Evolutionary conservation across 164 flowering plant species (phyloP), one percentile per base, ranked within the genome.

Genomic region (Chimonanthus salicifolius): DNA sequence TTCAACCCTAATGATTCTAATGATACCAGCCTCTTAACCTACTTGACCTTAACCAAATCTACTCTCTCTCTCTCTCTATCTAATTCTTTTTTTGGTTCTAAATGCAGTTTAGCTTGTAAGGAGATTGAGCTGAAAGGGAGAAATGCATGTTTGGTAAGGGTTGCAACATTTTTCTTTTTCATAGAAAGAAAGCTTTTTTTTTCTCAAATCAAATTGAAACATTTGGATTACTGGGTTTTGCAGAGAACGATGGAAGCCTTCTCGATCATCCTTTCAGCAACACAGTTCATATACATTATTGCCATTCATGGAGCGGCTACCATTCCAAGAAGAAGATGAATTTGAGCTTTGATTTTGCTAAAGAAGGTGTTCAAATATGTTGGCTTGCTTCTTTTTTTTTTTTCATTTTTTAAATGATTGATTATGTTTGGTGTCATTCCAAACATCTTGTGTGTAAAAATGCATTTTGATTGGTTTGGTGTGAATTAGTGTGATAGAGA

Each of bases 221-320:
- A 6, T 10, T 47, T 67, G 7, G 47, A 4, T 8, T 16, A 21
- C 48, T 33, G 49, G 68, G 49, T 47, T 49, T 72, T 86, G 87
- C 90, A 94, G 98, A 89, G 80, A 82, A 92, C 97, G 21, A 91
- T 94, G 98, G 98, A 94, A 78, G 97, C 97, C 11, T 92, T 94
- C 78, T 33, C 83, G 33, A 90, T 93, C 8, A 91, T 93, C 60
- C 90, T 93, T n/a, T 83, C 98, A 1, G 87, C 73, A 3, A 93
- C 98, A 2, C 98, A 93, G 76, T 83, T 92, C 4, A 7, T 88
- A 0, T 94, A 91, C 80, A 83, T 91, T 20, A 82, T 83, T n/a
- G 90, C 86, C 67, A 85, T 94, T 71, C 86, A 88, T 72, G 84
- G 86, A 2, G 70, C 64, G 1, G 33, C 63, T 6, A 8, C 49